Evolutionary conservation across 768 basidiomycete species (phyloP).

Genomic region (Mycena galericulata): DNA sequence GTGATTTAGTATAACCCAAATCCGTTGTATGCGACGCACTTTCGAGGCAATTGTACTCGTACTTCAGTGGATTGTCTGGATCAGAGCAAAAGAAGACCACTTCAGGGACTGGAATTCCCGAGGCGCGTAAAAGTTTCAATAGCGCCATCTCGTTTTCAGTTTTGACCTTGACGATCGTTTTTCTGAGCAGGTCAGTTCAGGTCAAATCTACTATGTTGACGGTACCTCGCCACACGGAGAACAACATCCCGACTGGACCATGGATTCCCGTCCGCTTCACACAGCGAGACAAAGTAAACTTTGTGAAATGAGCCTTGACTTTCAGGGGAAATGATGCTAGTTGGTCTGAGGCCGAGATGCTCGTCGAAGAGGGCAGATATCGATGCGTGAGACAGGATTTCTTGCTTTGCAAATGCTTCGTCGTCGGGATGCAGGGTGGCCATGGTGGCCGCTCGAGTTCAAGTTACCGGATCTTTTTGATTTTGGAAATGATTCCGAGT

Average conservation of each 20-base stretch:
- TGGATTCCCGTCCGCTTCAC: neutral
- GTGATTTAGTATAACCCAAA: neutral
- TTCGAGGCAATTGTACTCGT: constrained; percentile 35
- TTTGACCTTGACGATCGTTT: constrained; percentile 24
- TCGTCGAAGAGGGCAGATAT: constrained; percentile 25
- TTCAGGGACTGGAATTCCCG: constrained; percentile 22
- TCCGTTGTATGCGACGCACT: constrained; percentile 3
- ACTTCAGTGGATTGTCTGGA: constrained; percentile 16
- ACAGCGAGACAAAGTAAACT: constrained; percentile 32
- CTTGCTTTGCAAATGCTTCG: constrained; percentile 17
- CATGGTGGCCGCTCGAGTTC: neutral
- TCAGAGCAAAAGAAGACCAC: constrained; percentile 30
- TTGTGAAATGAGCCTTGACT: constrained; percentile 32
- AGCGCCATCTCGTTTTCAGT: constrained; percentile 34
- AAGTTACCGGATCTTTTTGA: too few species aligned
- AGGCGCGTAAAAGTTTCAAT: constrained; percentile 1
- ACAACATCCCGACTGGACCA: constrained; percentile 32
- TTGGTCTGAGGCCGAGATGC: constrained; percentile 17
- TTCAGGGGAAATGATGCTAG: constrained; percentile 3
- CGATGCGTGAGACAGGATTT: constrained; percentile 21
- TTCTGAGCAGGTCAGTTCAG: neutral
- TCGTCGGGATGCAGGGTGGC: constrained; percentile 33
- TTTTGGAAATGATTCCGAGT: too few species aligned
- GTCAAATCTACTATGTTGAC: neutral
- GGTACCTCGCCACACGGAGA: constrained; percentile 29